Evolutionary conservation across 2,329 filamentous ascomycete genomes (phyloP), one percentile per base, ranked within the genome.

Genomic region (Ascosphaera apis): DNA sequence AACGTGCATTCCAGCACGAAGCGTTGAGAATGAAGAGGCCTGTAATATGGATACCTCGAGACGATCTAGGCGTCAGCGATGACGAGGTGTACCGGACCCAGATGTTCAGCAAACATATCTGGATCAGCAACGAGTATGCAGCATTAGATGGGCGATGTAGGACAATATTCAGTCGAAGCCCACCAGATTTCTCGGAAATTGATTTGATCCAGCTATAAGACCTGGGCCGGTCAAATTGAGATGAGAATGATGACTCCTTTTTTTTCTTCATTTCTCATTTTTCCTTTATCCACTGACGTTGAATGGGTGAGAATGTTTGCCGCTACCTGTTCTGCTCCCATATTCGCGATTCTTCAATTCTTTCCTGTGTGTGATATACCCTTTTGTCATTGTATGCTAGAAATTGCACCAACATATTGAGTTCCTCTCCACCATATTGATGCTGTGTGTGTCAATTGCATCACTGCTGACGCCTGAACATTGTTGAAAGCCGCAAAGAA

Each of bases 121-220:
- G 83, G 79, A 83, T 95, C 50, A 91, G 80, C 47, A 93, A 93
- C 53, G 78, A 91, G 52, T 83, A 83, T 39, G 83, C 86, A 15
- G 79, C 81, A 7, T 61, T 95, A 45, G 82, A 93, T 58, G 77
- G 72, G 38, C 83, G 82, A 53, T 71, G 72, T 19, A 71, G 77
- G 13, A 82, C 91, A 3, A 70, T 91, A 27, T 93, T 88, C 53
- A 76, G 77, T 43, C 72, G 71, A 42, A 79, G 82, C 41, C 84
- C 84, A 12, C 84, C 84, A 0, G 83, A 92, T 55, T 91, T 91
- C 51, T 83, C 77, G 0, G 80, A 91, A 54, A 63, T 86, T 18
- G 82, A 91, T 56, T 59, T 91, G 46, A 91, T 92, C 55, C 76
- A 76, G 50, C 55, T 91, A 41, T 91, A 48, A 48, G 9, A 9